Conservation (phyloP, 2,329 filamentous ascomycete species). For the Phaeophleospora eucalypticola region DNA sequence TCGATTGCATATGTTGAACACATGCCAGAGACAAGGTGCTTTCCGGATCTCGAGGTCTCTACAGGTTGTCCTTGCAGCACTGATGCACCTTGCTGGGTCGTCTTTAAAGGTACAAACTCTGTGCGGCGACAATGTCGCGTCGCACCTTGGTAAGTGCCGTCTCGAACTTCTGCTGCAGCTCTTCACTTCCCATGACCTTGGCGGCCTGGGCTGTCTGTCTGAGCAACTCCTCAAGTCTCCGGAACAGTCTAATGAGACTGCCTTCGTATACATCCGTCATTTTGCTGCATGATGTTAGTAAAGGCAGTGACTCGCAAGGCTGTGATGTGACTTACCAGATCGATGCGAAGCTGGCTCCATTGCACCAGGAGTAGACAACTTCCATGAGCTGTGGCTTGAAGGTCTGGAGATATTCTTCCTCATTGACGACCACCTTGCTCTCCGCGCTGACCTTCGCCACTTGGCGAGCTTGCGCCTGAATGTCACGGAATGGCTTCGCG, state of each 20-base stretch:
- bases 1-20: too few species aligned
- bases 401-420: conserved; percentile 84
- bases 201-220: conserved; percentile 92
- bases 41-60: too few species aligned
- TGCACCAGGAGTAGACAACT: conserved; percentile 86
- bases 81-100: too few species aligned
- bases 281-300: conserved; percentile 59
- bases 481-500: conserved; percentile 77
- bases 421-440: conserved; percentile 88
- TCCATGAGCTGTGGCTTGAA: conserved; percentile 98
- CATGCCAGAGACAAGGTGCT: too few species aligned
- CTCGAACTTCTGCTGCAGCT: conserved; percentile 89
- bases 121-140: conserved; percentile 89
- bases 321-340: conserved; percentile 69
- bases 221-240: conserved; percentile 86
- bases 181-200: conserved; percentile 97
- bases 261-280: conserved; percentile 99
- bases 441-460: conserved; percentile 93
- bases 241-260: conserved; percentile 91
- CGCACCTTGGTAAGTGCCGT: conserved; percentile 77
- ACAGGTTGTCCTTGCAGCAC: too few species aligned
- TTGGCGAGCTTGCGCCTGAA: conserved; percentile 79
- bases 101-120: conserved; percentile 86
- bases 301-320: background rate
- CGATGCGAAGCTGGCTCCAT: conserved; percentile 82